Evolutionary conservation across 73 alveolate genomes (phyloP).

Genomic region (Tetrahymena elliotti): DNA sequence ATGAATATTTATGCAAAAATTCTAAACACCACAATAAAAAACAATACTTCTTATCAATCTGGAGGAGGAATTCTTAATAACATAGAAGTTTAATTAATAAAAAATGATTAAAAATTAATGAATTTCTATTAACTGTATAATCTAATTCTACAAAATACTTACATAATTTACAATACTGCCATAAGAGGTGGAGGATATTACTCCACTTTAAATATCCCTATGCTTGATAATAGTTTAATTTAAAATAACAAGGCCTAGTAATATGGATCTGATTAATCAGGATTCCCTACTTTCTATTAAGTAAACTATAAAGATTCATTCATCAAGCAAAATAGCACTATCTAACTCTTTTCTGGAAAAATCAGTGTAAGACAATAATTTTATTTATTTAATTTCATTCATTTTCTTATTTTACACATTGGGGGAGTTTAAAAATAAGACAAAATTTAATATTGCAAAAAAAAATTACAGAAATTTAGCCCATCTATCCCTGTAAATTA

Average conservation of each 20-base stretch:
- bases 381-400: neutral
- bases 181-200: neutral
- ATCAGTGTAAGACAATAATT: neutral
- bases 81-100: too few relatives aligned
- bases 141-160: neutral
- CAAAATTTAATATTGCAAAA: too few relatives aligned
- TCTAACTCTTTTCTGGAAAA: neutral
- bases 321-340: neutral
- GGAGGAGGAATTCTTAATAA: neutral
- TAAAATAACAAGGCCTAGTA: neutral
- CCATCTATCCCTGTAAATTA: too few relatives aligned
- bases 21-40: neutral
- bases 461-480: too few relatives aligned
- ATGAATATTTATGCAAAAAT: neutral
- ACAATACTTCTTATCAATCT: neutral
- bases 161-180: neutral
- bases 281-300: neutral
- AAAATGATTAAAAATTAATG: neutral
- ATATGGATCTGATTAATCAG: neutral
- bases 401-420: too few relatives aligned
- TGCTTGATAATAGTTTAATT: neutral
- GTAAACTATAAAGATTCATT: neutral
- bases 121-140: too few relatives aligned
- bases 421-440: too few relatives aligned
- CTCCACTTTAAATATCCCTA: neutral